Percentiles rank a stretch among this genome's conserved stretches.
Conservation (phyloP, 129 eudicot genomes). For the Oenanthe sinensis region DNA sequence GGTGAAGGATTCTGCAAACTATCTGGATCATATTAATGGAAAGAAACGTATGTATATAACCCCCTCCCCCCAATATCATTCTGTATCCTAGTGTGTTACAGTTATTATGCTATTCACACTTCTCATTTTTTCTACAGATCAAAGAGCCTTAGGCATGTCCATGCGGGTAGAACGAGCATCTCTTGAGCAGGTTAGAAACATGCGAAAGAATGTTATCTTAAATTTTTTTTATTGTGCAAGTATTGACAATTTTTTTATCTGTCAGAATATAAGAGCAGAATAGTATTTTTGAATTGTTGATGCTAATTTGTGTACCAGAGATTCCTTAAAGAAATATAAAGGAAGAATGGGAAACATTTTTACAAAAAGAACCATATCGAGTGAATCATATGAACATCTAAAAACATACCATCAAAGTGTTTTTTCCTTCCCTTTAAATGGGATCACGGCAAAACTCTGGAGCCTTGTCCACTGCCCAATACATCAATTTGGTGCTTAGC, state of each 20-base stretch:
- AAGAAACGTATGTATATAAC: slow-evolving; percentile 75
- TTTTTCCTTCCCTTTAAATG: no score
- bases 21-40: slow-evolving; percentile 97
- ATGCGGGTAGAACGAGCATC: slow-evolving; percentile 93
- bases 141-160: slow-evolving; percentile 99
- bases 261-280: neutral
- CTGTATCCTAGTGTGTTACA: neutral
- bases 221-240: neutral
- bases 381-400: neutral
- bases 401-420: neutral
- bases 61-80: neutral
- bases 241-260: neutral
- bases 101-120: slow-evolving; percentile 2
- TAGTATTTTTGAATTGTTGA: neutral
- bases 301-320: neutral
- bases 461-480: no score
- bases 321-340: neutral
- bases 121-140: slow-evolving; percentile 48
- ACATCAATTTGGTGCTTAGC: no score
- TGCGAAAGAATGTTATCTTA: neutral
- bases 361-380: neutral
- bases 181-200: slow-evolving; percentile 74
- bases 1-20: slow-evolving; percentile 97
- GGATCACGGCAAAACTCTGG: no score
- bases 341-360: neutral